Conservation (phyloP, 306 rosid species). For the Malus orientalis region DNA sequence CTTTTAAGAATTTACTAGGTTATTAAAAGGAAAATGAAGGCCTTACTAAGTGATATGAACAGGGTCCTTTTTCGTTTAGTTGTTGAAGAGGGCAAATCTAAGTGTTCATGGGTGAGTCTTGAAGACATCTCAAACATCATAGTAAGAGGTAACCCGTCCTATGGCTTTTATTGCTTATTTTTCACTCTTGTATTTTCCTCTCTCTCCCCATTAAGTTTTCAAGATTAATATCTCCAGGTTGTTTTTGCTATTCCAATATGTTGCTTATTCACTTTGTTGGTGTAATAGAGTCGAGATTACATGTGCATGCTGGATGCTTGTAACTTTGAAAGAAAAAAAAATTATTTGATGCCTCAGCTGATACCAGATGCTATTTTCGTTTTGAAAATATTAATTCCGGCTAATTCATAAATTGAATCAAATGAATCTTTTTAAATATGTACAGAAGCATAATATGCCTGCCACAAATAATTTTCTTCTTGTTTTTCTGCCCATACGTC, state of each 20-base stretch:
- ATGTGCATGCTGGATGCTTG: not conserved
- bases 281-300: not conserved
- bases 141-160: conserved; percentile 55
- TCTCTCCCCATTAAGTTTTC: not conserved
- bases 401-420: too few relatives aligned
- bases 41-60: conserved; percentile 7
- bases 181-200: not conserved
- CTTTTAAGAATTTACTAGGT: not conserved
- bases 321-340: not conserved
- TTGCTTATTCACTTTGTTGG: not conserved
- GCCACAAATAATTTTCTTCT: not conserved
- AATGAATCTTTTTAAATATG: not conserved
- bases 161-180: conserved; percentile 11
- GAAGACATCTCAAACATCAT: conserved; percentile 84
- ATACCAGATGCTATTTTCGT: not conserved
- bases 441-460: not conserved
- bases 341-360: not conserved
- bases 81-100: conserved; percentile 95
- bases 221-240: not conserved
- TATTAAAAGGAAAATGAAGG: not conserved
- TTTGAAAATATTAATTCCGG: not conserved
- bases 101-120: conserved; percentile 97
- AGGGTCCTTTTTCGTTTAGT: conserved; percentile 98
- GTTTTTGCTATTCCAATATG: not conserved
- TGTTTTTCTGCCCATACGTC: too few relatives aligned